Percentiles rank a stretch among this genome's conserved stretches.
These are phyloP conservation scores for Gossypium laxum DNA, from an alignment of 441 rosid species.

Conservation along the genomic window DNA sequence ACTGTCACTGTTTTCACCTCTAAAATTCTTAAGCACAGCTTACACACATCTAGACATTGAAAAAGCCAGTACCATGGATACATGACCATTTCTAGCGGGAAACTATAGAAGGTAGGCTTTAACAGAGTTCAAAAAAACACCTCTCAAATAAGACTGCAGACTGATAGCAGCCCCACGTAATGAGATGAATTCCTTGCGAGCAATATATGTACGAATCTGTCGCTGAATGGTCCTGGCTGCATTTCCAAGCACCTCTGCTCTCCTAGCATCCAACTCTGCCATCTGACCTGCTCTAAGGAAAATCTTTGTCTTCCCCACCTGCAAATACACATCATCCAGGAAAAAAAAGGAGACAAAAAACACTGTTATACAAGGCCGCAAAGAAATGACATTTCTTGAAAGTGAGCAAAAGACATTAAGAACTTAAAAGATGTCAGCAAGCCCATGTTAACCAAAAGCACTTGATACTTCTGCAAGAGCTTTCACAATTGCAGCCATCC, in stretches of 20 bases:
- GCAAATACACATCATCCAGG: slow-evolving; percentile 20
- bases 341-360: neutral
- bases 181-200: slow-evolving; percentile 71
- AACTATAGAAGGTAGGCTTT: neutral
- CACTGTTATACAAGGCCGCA: neutral
- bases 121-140: slow-evolving; percentile 29
- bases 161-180: slow-evolving; percentile 70
- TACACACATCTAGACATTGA: neutral
- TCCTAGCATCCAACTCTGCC: slow-evolving; percentile 99
- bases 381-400: neutral
- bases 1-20: neutral
- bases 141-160: slow-evolving; percentile 83
- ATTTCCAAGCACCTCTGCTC: slow-evolving; percentile 97
- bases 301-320: slow-evolving; percentile 90
- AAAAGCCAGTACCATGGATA: neutral
- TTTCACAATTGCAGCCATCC: neutral
- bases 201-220: slow-evolving; percentile 74
- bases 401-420: neutral
- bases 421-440: neutral
- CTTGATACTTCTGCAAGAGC: slow-evolving; percentile 8
- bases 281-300: slow-evolving; percentile 99
- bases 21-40: neutral
- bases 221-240: slow-evolving; percentile 94
- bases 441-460: neutral
- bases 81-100: slow-evolving; percentile 6